These are phyloP conservation scores for Fragaria vesca DNA, from an alignment of 306 rosid genomes.

Conservation along the genomic window DNA sequence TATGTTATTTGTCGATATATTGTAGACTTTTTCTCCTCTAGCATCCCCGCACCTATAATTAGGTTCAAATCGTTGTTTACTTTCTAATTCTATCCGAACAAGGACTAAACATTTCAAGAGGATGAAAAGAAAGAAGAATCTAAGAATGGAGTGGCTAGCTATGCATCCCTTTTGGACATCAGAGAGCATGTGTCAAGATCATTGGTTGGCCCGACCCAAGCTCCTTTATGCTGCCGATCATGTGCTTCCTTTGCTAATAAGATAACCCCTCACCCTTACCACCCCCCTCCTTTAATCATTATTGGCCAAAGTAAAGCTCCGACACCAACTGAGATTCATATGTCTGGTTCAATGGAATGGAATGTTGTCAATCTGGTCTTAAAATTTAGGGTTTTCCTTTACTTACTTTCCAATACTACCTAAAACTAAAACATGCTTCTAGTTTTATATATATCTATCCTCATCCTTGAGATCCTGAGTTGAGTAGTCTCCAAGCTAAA, in stretches of 20 bases:
- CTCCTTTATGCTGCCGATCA: constrained; percentile 9
- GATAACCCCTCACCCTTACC: constrained; percentile 20
- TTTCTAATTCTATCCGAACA: neutral
- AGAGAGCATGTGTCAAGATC: constrained; percentile 21
- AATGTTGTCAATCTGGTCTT: constrained; percentile 19
- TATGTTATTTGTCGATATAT: neutral
- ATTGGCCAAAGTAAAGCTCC: constrained; percentile 16
- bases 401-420: neutral
- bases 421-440: neutral
- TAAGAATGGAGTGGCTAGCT: neutral
- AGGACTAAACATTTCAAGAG: neutral
- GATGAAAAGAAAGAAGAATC: neutral
- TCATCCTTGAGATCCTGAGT: neutral
- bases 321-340: constrained; percentile 20
- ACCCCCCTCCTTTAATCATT: constrained; percentile 25
- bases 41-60: neutral
- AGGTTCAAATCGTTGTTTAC: neutral
- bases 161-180: constrained; percentile 11
- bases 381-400: neutral
- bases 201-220: constrained; percentile 1
- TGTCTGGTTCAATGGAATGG: constrained; percentile 18
- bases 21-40: neutral
- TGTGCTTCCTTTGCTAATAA: constrained; percentile 29
- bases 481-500: constrained; percentile 30
- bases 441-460: neutral